Evolutionary conservation across 2,329 filamentous ascomycete species (phyloP), one percentile per base, ranked within the genome.

Genomic region (Tolypocladium tropicale): DNA sequence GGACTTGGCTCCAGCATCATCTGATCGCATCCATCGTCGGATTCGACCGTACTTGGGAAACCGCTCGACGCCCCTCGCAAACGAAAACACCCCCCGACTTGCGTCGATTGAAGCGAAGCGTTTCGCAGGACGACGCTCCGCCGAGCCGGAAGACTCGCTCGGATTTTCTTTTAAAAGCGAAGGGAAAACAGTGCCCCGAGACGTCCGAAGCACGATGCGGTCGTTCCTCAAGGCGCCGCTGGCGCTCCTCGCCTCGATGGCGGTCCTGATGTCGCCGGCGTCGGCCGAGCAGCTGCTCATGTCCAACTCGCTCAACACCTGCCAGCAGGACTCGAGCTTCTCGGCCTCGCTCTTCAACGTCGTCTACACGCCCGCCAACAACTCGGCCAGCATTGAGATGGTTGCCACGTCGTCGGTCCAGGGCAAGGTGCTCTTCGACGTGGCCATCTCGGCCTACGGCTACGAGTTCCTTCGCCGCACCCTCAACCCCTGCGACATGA

Each of bases 291-390:
- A 79, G 61, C 77, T 90, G 67, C 88, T 97, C 65, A 78, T 85
- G 64, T 94, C 92, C 56, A 89, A 82, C 68, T 95, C 92, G 30
- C 81, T 96, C 63, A 91, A 89, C 71, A 81, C 88, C 51, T 96
- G 92, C 74, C 88, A 92, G 78, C 77, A 84, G 57, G 86, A 93
- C 72, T 93, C 89, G 32, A 86, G 85, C 67, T 95, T 96, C 72
- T 88, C 89, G 5, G 91, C 92, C 64, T 91, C 87, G 64, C 80
- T 94, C 57, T 96, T 96, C 82, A 87, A 95, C 64, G 88, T 96
- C 70, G 76, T 83, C 61, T 90, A 89, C 72, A 90, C 86, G 2
- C 88, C 89, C 34, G 76, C 79, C 68, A 95, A 95, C 73, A 79
- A 80, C 63, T 85, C 84, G 34, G 78, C 93, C 54, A 76, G 78